These are phyloP conservation scores for Xylaria grammica DNA, from an alignment of 495 filamentous ascomycete species.

Conservation along the genomic window DNA sequence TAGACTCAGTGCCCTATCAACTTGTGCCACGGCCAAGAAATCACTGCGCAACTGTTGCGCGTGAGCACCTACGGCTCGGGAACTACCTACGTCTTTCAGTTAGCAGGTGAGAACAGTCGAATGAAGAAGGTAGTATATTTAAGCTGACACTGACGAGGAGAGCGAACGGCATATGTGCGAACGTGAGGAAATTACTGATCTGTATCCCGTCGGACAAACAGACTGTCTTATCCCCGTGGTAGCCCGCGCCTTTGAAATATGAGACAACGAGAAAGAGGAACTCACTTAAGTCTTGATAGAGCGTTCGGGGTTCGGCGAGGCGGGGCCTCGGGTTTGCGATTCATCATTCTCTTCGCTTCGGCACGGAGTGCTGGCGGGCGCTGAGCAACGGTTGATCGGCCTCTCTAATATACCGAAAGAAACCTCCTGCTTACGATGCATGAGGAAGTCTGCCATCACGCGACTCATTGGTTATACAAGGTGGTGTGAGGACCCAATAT, in stretches of 20 bases:
- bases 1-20: slow-evolving; percentile 5
- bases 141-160: slow-evolving; percentile 2
- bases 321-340: too few species aligned
- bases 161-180: not conserved
- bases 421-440: slow-evolving; percentile 12
- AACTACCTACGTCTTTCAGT: not conserved
- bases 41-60: slow-evolving; percentile 1
- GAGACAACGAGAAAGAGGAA: not conserved
- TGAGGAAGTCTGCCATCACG: not conserved
- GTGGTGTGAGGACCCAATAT: not conserved
- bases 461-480: not conserved
- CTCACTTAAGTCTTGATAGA: not conserved
- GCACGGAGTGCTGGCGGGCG: not conserved
- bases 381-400: not conserved
- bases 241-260: not conserved
- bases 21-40: slow-evolving; percentile 7
- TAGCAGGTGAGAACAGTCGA: not conserved
- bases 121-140: slow-evolving; percentile 17
- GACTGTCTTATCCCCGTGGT: not conserved
- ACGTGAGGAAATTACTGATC: not conserved
- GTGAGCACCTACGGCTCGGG: slow-evolving; percentile 1
- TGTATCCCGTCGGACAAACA: too few species aligned
- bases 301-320: not conserved
- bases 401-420: not conserved
- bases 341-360: not conserved